Base-by-base conservation (phyloP, 2,329 filamentous ascomycete species). In the Exserohilum turcica region DNA sequence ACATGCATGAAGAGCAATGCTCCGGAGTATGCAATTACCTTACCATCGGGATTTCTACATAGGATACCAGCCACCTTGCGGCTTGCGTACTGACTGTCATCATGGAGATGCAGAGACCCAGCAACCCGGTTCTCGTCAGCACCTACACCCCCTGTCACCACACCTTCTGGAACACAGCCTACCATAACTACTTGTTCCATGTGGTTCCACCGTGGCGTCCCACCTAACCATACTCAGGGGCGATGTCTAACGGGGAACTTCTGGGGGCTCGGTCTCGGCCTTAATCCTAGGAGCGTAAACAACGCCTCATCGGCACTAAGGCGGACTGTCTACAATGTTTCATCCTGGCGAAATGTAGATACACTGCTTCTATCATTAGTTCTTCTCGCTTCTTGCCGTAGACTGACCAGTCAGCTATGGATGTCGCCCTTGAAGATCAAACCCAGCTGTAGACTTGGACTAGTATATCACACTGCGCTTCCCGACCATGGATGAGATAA, bases 91-190 rank as follows among this genome's bases (percentile, higher is more conserved):
- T 43, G 42, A 32, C 53, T 54, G 47, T 50, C 46, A 54, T 36
- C 38, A 48, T 43, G 37, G 43, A 46, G 21, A 59, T 59, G 54
- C 53, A 49, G 48, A 54, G 51, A 43, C 54, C 43, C 44, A 46
- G 38, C 42, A 42, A 42, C 36, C 21, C 48, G 47, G 56, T 58
- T 50, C 52, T 53, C 59, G 64, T 69, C 63, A 71, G 64, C 67
- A 57, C 67, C 65, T 66, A 67, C 59, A 40, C 56, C 59, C 65
- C 67, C 59, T 68, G 66, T 57, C 58, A 35, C 55, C 57, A 48
- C 52, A 32, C 57, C 59, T 49, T 52, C 63, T 67, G 64, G 69
- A 71, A 71, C 65, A 51, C 60, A 54, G 60, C 66, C 63, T 60
- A 67, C 65, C 51, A 36, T 43, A 52, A 48, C 50, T 63, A 54